Base-by-base conservation (phyloP, 148 eudicot genomes). In the Amaranthus hypochondriacus region DNA sequence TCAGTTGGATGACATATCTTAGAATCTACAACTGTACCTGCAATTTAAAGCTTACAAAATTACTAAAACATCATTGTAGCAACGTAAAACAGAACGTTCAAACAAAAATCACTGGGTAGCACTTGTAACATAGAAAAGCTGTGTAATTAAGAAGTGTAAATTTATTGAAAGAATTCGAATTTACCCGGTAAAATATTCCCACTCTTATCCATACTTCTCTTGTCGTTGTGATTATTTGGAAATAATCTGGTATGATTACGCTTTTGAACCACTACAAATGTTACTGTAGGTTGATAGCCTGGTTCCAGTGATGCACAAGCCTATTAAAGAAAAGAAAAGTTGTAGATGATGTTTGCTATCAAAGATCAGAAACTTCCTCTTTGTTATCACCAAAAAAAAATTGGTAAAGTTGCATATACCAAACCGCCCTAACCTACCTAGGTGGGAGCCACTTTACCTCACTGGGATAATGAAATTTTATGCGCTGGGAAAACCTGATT, bases 281-380 rank as follows among this genome's bases (percentile, higher is more conserved):
- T 93, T 9, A 93, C 96, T 0, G 92, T 89, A 62, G 98, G 98
- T 72, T 90, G 96, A 77, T 93, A 93, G 53, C 81, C 85, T 4
- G 93, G 86, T 77, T 93, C 93, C 67, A 93, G 82, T 49, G 96
- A 89, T 51, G 93, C 96, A 73, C 98, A 93, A 6, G 98, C 98
- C 98, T 92, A 83, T 56, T 63, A 43, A n/a, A 7, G 8, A n/a
- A 73, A 63, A 52, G 51, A 64, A 51, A 68, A 75, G 68, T 75
- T 28, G 39, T 28, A 28, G 39, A 28, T 28, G 39, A 28, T 28
- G 2, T 28, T 28, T 28, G 39, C 39, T 28, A 28, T 2, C 39
- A 28, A 28, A 28, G 39, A 28, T 28, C 39, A 28, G 0, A 28
- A 28, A 28, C 39, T 0, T 28, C 39, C 39, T 28, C 39, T 28